Evolutionary conservation across 1,284 basidiomycete genomes (phyloP).

Genomic region (Apiotrichum gracile): DNA sequence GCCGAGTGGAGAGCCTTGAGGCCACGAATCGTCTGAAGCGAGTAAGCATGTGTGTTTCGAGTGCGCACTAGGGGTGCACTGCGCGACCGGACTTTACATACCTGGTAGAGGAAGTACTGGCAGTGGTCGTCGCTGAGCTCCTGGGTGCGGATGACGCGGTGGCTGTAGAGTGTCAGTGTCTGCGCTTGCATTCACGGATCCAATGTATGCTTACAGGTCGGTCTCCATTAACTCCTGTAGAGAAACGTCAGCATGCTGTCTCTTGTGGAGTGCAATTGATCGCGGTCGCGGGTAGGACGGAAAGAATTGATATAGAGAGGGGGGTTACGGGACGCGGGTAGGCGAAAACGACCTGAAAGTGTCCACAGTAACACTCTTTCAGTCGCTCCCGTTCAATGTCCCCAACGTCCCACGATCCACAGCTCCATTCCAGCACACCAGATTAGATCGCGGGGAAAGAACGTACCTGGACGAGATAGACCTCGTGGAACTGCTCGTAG

Average conservation of each 20-base stretch:
- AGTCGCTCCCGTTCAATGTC: background rate
- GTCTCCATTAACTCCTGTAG: conserved; percentile 70
- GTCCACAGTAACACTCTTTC: background rate
- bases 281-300: too few relatives aligned
- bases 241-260: background rate
- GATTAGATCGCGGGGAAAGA: background rate
- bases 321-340: background rate
- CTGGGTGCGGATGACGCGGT: conserved; percentile 67
- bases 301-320: background rate
- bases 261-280: background rate
- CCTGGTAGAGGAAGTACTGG: conserved; percentile 94
- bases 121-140: conserved; percentile 85
- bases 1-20: conserved; percentile 89
- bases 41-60: background rate
- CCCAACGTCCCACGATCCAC: background rate
- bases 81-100: conserved; percentile 36
- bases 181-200: too few relatives aligned
- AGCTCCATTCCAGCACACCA: background rate
- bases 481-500: conserved; percentile 85
- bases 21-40: conserved; percentile 67
- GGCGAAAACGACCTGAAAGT: background rate
- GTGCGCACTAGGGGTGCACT: background rate
- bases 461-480: conserved; percentile 59
- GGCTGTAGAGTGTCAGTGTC: conserved; percentile 28
- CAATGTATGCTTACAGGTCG: conserved; percentile 50